A percentile compares a stretch with the other conserved stretches of the same genome.
These are phyloP conservation scores for Gyromitra esculenta DNA, from an alignment of 2,329 filamentous ascomycete species.

Conservation along the genomic window DNA sequence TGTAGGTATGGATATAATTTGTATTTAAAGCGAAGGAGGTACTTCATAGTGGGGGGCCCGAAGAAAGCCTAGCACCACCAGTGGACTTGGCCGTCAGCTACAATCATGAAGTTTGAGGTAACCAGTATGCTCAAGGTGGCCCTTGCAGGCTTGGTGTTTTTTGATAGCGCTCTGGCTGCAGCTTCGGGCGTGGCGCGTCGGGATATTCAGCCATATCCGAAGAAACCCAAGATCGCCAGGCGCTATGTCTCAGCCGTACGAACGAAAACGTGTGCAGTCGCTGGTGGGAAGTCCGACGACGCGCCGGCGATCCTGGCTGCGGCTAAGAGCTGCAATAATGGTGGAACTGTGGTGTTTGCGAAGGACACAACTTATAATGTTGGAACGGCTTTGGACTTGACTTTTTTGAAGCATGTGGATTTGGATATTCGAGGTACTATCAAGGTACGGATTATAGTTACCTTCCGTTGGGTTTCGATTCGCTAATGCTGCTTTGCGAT, in stretches of 20 bases:
- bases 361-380: slow-evolving; percentile 69
- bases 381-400: slow-evolving; percentile 72
- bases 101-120: slow-evolving; percentile 16
- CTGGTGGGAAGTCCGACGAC: slow-evolving; percentile 61
- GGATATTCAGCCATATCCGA: slow-evolving; percentile 29
- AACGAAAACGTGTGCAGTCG: slow-evolving; percentile 33
- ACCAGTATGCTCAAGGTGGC: slow-evolving; percentile 3
- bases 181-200: background rate
- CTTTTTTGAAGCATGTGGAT: slow-evolving; percentile 72
- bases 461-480: no score
- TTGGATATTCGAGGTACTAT: slow-evolving; percentile 63
- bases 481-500: background rate
- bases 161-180: background rate
- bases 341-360: slow-evolving; percentile 70
- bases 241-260: slow-evolving; percentile 27
- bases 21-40: background rate
- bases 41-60: background rate
- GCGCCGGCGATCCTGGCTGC: slow-evolving; percentile 66
- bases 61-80: no score
- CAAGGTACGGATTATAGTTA: slow-evolving; percentile 6
- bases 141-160: slow-evolving; percentile 20
- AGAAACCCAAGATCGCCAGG: slow-evolving; percentile 13
- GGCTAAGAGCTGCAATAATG: slow-evolving; percentile 70
- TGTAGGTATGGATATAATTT: background rate
- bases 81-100: background rate